Conservation (phyloP, 345 rosid species). For the Ricinus communis region DNA sequence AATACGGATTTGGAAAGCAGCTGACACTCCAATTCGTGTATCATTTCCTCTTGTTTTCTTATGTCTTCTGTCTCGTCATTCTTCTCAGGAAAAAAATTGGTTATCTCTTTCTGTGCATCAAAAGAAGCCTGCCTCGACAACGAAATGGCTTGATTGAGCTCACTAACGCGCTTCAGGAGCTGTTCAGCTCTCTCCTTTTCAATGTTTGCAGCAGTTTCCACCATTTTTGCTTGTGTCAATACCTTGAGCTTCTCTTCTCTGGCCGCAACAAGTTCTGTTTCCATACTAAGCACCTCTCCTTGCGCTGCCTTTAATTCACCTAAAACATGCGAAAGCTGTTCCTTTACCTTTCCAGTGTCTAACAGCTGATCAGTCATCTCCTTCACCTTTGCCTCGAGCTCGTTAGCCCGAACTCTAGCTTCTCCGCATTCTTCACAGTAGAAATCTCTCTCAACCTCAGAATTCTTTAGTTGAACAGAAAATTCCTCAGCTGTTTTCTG, state of each 20-base stretch:
- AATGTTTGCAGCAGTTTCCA: conserved; percentile 35
- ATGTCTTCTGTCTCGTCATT: conserved; percentile 30
- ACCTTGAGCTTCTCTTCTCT: conserved; percentile 41
- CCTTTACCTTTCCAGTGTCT: conserved; percentile 23
- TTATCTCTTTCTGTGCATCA: conserved; percentile 32
- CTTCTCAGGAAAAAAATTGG: too few species aligned
- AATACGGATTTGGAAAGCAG: conserved; percentile 23
- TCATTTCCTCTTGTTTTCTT: conserved; percentile 25
- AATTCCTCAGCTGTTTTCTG: conserved; percentile 38
- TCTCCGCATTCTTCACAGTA: conserved; percentile 24
- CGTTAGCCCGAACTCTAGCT: conserved; percentile 22
- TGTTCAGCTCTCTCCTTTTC: conserved; percentile 45
- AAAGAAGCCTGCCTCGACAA: conserved; percentile 26
- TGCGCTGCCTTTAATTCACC: conserved; percentile 39
- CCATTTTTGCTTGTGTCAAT: conserved; percentile 24
- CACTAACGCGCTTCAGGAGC: conserved; percentile 23
- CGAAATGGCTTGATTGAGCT: conserved; percentile 34
- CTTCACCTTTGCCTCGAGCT: conserved; percentile 40
- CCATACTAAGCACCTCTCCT: conserved; percentile 36
- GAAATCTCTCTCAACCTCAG: conserved; percentile 38
- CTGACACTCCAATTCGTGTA: conserved; percentile 38
- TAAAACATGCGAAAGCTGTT: conserved; percentile 34
- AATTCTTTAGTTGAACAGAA: conserved; percentile 30
- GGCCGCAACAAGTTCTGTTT: conserved; percentile 40
- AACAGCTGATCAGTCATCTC: conserved; percentile 32